These are phyloP conservation scores for Nemania abortiva DNA, from an alignment of 2,329 filamentous ascomycete genomes.

Conservation along the genomic window DNA sequence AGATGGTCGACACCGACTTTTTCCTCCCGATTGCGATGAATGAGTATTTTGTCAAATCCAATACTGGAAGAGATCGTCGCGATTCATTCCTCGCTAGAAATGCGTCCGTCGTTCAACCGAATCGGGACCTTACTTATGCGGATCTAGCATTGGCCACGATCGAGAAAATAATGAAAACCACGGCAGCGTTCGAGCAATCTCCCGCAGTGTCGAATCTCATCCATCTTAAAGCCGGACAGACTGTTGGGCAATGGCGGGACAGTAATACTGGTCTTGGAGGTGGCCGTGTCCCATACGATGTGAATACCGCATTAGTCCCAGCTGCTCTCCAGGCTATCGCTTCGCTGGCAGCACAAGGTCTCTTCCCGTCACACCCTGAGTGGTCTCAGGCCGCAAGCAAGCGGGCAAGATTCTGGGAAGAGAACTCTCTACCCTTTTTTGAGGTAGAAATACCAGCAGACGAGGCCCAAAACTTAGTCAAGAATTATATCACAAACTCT, in stretches of 20 bases:
- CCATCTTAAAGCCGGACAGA: conserved; percentile 64
- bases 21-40: conserved; percentile 69
- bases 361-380: conserved; percentile 62
- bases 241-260: conserved; percentile 74
- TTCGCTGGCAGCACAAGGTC: conserved; percentile 60
- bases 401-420: conserved; percentile 73
- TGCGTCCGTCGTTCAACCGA: conserved; percentile 63
- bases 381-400: conserved; percentile 60
- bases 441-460: conserved; percentile 57
- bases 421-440: conserved; percentile 70
- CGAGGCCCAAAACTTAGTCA: conserved; percentile 60
- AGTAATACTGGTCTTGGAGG: conserved; percentile 70
- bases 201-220: conserved; percentile 68
- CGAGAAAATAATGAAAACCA: conserved; percentile 68
- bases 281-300: conserved; percentile 73
- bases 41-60: conserved; percentile 66
- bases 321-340: conserved; percentile 71
- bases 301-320: conserved; percentile 72
- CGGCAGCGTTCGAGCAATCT: conserved; percentile 65
- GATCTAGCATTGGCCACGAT: conserved; percentile 65
- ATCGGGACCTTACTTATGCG: conserved; percentile 65
- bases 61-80: conserved; percentile 55
- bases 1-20: conserved; percentile 74
- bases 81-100: conserved; percentile 55
- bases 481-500: conserved; percentile 59